Percentiles rank a stretch among this genome's conserved stretches.
Conservation (phyloP, 2,329 filamentous ascomycete genomes). For the Diaporthe vaccinii region DNA sequence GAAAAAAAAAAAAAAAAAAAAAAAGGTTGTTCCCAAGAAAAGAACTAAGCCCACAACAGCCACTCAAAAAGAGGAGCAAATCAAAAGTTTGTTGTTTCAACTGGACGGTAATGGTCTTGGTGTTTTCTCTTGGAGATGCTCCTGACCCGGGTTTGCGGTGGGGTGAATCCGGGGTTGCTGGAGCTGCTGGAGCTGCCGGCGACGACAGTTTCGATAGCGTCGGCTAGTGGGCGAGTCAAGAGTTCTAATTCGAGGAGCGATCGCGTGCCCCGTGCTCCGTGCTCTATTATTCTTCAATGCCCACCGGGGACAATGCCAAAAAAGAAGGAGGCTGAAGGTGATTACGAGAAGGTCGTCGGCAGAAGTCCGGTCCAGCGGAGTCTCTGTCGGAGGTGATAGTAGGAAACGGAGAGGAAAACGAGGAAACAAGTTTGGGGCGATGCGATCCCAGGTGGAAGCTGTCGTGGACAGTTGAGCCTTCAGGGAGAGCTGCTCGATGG, state of each 20-base stretch:
- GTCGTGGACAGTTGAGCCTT: constrained; percentile 29
- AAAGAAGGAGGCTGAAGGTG: constrained; percentile 33
- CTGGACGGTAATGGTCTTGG: not conserved
- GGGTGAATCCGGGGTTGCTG: constrained; percentile 29
- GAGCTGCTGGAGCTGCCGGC: constrained; percentile 1
- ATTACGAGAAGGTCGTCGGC: constrained; percentile 17
- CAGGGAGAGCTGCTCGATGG: not conserved
- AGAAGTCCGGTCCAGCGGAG: constrained; percentile 40
- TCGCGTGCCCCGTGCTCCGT: constrained; percentile 18
- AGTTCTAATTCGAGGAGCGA: constrained; percentile 26
- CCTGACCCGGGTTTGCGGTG: constrained; percentile 10
- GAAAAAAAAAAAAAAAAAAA: constrained; percentile 1
- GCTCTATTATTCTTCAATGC: constrained; percentile 24
- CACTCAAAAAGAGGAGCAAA: constrained; percentile 20
- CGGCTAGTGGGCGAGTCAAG: constrained; percentile 31
- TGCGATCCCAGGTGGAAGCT: constrained; percentile 33
- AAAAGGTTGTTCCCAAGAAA: constrained; percentile 2
- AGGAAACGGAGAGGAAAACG: constrained; percentile 1
- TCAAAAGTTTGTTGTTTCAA: constrained; percentile 25
- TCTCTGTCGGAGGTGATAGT: not conserved
- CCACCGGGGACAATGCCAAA: constrained; percentile 29
- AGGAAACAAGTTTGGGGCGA: not conserved
- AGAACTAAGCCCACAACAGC: not conserved
- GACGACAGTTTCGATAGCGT: constrained; percentile 21
- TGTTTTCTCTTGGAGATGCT: constrained; percentile 16